phyloP scores from a whole-genome alignment of 495 filamentous ascomycete genomes.

The Talaromyces ruber region DNA sequence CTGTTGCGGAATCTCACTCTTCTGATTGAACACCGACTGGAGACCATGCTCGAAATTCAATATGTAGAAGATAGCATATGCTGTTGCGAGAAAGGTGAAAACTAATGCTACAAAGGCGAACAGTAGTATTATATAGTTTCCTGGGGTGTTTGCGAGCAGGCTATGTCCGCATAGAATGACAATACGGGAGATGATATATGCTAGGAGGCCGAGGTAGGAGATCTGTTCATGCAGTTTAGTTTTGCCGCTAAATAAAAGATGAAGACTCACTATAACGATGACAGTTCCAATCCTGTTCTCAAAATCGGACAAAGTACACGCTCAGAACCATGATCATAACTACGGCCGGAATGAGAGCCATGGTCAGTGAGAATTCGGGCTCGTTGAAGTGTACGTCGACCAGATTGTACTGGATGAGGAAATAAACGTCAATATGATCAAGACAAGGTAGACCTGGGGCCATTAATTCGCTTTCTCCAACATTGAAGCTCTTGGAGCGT shows the following conservation, averaged over 20 bases:
- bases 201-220: not conserved
- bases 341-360: constrained; percentile 12
- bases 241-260: not conserved
- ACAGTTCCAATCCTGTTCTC: not conserved
- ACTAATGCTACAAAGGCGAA: not conserved
- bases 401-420: constrained; percentile 15
- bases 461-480: not conserved
- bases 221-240: not conserved
- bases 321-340: constrained; percentile 10
- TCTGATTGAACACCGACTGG: not conserved
- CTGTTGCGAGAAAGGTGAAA: not conserved
- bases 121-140: not conserved
- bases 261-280: not conserved
- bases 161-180: not conserved
- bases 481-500: not conserved
- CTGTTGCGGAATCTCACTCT: not conserved
- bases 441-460: constrained; percentile 12
- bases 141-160: not conserved
- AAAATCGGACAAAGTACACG: not conserved
- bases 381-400: constrained; percentile 17
- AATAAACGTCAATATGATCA: constrained; percentile 15
- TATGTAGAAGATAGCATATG: not conserved
- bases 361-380: constrained; percentile 15
- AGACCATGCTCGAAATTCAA: not conserved
- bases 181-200: not conserved